These are phyloP conservation scores for Hippophae rhamnoides DNA, from an alignment of 306 rosid genomes.

Conservation along the genomic window DNA sequence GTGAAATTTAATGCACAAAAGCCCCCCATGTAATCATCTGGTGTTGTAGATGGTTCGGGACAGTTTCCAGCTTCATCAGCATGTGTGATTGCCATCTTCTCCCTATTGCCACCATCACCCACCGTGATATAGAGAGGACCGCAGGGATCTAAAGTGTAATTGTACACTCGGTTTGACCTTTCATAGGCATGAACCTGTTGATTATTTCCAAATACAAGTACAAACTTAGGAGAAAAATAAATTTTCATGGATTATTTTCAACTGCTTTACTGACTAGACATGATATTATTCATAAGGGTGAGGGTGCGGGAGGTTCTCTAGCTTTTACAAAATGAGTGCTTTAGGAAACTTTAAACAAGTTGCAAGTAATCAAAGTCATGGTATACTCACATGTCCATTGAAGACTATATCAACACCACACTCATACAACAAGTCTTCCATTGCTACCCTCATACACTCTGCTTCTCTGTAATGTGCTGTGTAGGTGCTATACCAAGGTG, in stretches of 20 bases:
- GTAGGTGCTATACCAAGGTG: slow-evolving; percentile 94
- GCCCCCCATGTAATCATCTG: slow-evolving; percentile 42
- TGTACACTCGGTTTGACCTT: slow-evolving; percentile 81
- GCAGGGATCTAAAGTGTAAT: slow-evolving; percentile 82
- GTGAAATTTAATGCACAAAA: slow-evolving; percentile 79
- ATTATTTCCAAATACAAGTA: not conserved
- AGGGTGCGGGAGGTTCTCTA: too few relatives aligned
- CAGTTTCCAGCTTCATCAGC: slow-evolving; percentile 88
- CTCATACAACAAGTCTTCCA: slow-evolving; percentile 68
- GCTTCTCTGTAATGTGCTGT: slow-evolving; percentile 77
- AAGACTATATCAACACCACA: slow-evolving; percentile 72
- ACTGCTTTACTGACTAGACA: too few relatives aligned
- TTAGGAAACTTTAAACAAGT: not conserved
- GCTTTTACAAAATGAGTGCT: too few relatives aligned
- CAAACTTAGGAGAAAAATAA: not conserved
- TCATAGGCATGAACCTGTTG: slow-evolving; percentile 88
- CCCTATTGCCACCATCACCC: slow-evolving; percentile 87
- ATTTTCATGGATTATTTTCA: too few relatives aligned
- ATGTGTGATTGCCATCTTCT: slow-evolving; percentile 64
- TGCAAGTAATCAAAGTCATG: not conserved
- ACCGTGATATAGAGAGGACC: slow-evolving; percentile 64
- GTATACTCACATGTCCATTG: slow-evolving; percentile 69
- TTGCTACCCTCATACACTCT: slow-evolving; percentile 79
- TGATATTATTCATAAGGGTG: too few relatives aligned
- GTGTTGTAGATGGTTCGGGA: slow-evolving; percentile 60